These are phyloP conservation scores for Zizania latifolia DNA, from an alignment of 176 grass and related monocot genomes.

Conservation along the genomic window DNA sequence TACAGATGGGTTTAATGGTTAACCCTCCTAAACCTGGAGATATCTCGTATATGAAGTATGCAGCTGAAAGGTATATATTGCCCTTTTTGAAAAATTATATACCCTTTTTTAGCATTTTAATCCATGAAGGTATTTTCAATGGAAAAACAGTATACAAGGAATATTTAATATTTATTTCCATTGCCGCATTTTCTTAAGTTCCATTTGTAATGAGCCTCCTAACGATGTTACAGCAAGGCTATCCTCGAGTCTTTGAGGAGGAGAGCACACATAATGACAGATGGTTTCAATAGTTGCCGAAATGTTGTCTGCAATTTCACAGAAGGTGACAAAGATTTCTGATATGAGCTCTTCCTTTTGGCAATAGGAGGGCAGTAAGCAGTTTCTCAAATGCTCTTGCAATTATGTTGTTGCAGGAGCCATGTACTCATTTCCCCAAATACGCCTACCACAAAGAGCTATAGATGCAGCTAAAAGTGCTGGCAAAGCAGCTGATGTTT, in stretches of 20 bases:
- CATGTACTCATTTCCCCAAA: slow-evolving; percentile 99
- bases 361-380: neutral
- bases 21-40: slow-evolving; percentile 95
- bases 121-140: slow-evolving; percentile 11
- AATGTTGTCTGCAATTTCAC: slow-evolving; percentile 98
- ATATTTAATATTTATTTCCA: neutral
- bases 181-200: neutral
- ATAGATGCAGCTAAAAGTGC: slow-evolving; percentile 77
- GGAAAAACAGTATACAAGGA: neutral
- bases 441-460: slow-evolving; percentile 73
- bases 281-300: slow-evolving; percentile 97
- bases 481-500: slow-evolving; percentile 85
- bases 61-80: slow-evolving; percentile 65
- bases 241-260: slow-evolving; percentile 79
- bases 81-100: neutral
- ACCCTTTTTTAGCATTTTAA: too few species aligned
- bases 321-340: slow-evolving; percentile 51
- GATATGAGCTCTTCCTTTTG: neutral
- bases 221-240: slow-evolving; percentile 57
- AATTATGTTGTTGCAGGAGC: slow-evolving; percentile 58
- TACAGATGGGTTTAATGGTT: slow-evolving; percentile 96
- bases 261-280: slow-evolving; percentile 93
- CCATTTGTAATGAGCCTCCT: slow-evolving; percentile 26
- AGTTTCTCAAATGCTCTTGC: neutral
- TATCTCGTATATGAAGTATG: slow-evolving; percentile 79